These are phyloP conservation scores for Yamadazyma jaroonii DNA, from an alignment of 1,139 yeast species.

Conservation along the genomic window DNA sequence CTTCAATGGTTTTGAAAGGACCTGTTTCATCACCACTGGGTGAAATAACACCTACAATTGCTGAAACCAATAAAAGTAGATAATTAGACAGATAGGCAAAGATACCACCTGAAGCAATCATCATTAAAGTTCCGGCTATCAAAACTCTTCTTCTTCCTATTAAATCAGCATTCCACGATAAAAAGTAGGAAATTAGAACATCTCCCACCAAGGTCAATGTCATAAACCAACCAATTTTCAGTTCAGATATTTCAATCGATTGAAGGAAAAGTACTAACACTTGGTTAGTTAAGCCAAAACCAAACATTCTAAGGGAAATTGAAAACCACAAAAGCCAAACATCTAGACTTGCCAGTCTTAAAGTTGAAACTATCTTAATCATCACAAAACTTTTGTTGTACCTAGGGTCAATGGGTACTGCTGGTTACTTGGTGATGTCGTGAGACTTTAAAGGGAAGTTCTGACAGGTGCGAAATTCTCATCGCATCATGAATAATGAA, in stretches of 20 bases:
- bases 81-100: slow-evolving; percentile 54
- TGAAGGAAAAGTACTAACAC: slow-evolving; percentile 69
- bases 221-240: slow-evolving; percentile 76
- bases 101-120: slow-evolving; percentile 66
- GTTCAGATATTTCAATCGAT: slow-evolving; percentile 53
- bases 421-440: too few relatives aligned
- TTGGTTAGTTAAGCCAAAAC: slow-evolving; percentile 82
- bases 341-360: slow-evolving; percentile 34
- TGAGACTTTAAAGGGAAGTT: too few relatives aligned
- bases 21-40: slow-evolving; percentile 94
- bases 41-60: slow-evolving; percentile 62
- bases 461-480: not conserved
- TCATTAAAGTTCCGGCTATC: slow-evolving; percentile 62
- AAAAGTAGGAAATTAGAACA: slow-evolving; percentile 62
- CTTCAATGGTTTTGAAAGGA: slow-evolving; percentile 87
- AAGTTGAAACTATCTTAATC: slow-evolving; percentile 1
- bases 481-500: slow-evolving; percentile 13
- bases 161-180: slow-evolving; percentile 79
- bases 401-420: too few relatives aligned
- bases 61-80: slow-evolving; percentile 57
- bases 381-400: too few relatives aligned
- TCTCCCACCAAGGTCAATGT: slow-evolving; percentile 80
- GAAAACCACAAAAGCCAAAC: slow-evolving; percentile 67
- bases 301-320: slow-evolving; percentile 68
- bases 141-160: slow-evolving; percentile 71